These are phyloP conservation scores for Microthyrium microscopicum DNA, from an alignment of 2,329 filamentous ascomycete species.

Conservation along the genomic window DNA sequence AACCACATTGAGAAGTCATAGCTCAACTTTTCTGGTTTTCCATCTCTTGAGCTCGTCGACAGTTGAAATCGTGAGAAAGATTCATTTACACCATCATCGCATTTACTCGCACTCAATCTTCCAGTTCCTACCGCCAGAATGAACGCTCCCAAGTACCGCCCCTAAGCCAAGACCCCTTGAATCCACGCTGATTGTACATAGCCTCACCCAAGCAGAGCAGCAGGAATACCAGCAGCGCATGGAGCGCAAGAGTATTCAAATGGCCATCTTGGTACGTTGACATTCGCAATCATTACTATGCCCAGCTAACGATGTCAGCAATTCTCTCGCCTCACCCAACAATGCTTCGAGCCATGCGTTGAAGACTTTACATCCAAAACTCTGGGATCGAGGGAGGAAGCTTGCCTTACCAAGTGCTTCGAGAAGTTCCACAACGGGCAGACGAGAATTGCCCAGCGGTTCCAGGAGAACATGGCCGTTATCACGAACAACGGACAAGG, in stretches of 20 bases:
- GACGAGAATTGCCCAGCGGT: slow-evolving; percentile 79
- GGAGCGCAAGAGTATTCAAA: slow-evolving; percentile 97
- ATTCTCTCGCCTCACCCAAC: slow-evolving; percentile 62
- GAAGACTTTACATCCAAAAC: slow-evolving; percentile 98
- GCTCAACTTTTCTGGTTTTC: too few species aligned
- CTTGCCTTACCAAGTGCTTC: slow-evolving; percentile 87
- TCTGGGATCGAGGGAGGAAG: slow-evolving; percentile 70
- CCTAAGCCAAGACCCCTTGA: too few species aligned
- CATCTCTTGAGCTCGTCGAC: too few species aligned
- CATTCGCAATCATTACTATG: too few species aligned
- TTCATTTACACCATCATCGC: background rate
- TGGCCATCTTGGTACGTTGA: slow-evolving; percentile 84
- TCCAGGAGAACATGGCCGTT: slow-evolving; percentile 57
- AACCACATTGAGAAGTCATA: too few species aligned
- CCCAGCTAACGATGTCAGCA: too few species aligned
- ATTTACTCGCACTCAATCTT: background rate
- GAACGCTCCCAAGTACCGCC: too few species aligned
- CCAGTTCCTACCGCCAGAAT: background rate
- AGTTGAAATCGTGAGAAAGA: background rate
- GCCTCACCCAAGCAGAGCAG: slow-evolving; percentile 65
- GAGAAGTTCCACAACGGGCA: slow-evolving; percentile 90
- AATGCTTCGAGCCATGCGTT: slow-evolving; percentile 94
- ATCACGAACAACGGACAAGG: too few species aligned
- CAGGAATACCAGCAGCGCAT: slow-evolving; percentile 87
- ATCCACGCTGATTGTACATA: too few species aligned